Evolutionary conservation across 1,284 basidiomycete genomes (phyloP).

Genomic region (Violaceomyces palustris): DNA sequence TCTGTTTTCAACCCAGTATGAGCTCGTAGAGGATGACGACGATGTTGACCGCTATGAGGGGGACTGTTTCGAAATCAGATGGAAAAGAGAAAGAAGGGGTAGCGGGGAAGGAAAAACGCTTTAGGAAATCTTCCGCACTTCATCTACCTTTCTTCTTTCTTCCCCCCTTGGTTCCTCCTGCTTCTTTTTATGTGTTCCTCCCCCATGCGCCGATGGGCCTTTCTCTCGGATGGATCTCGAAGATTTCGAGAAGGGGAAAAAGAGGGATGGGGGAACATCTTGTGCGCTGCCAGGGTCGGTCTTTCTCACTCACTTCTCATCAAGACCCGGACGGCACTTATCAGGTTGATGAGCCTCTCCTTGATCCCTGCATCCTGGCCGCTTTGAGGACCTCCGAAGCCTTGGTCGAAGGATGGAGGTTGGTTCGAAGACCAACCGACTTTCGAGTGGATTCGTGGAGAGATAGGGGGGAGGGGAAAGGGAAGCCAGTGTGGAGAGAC

Average conservation of each 20-base stretch:
- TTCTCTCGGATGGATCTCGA: no score
- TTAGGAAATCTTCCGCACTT: no score
- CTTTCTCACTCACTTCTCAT: slow-evolving; percentile 78
- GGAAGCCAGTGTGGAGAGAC: slow-evolving; percentile 4
- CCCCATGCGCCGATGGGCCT: no score
- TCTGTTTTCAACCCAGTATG: slow-evolving; percentile 25
- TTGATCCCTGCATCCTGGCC: slow-evolving; percentile 62
- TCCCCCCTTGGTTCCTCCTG: no score
- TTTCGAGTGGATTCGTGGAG: slow-evolving; percentile 50
- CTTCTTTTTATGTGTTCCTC: no score
- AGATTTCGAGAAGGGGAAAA: background rate
- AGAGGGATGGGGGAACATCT: background rate
- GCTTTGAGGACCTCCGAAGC: slow-evolving; percentile 12
- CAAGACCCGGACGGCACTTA: slow-evolving; percentile 84
- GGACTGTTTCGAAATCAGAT: no score
- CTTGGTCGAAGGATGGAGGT: slow-evolving; percentile 15
- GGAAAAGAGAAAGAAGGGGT: no score
- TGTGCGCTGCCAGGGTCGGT: no score
- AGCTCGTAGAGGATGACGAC: slow-evolving; percentile 42
- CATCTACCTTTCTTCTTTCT: no score
- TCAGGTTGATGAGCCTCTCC: slow-evolving; percentile 79
- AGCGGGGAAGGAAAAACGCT: no score
- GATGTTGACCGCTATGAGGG: slow-evolving; percentile 41
- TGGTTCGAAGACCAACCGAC: slow-evolving; percentile 76
- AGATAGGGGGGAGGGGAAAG: background rate